These are phyloP conservation scores for Apium graveolens DNA, from an alignment of 129 eudicot genomes.

Conservation along the genomic window DNA sequence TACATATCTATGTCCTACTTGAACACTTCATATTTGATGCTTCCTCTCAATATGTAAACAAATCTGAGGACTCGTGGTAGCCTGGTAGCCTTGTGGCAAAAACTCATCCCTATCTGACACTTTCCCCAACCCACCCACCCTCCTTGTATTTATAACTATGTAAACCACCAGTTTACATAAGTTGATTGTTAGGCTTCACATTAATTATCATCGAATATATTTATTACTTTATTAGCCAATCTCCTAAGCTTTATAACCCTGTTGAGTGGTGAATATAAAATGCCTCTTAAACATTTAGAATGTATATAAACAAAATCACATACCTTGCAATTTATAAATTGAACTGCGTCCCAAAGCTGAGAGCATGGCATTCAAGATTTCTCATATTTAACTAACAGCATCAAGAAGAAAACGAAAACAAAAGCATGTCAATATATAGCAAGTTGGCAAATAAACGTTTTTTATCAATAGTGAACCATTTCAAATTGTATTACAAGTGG, in stretches of 20 bases:
- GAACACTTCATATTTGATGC: too few species aligned
- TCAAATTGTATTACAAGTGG: neutral
- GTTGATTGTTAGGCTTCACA: neutral
- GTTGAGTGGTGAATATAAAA: neutral
- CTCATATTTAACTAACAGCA: slow-evolving; percentile 65
- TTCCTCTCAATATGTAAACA: neutral
- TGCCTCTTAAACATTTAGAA: neutral
- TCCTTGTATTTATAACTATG: neutral
- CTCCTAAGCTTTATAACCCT: neutral
- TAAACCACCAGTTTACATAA: neutral
- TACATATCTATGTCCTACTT: neutral
- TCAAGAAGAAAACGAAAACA: slow-evolving; percentile 3
- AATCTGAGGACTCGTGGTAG: neutral
- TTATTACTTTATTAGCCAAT: neutral
- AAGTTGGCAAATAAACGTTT: neutral
- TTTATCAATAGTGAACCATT: neutral
- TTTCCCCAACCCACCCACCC: neutral
- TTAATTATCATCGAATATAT: neutral
- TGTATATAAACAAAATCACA: neutral
- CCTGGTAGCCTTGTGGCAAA: neutral
- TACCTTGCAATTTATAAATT: slow-evolving; percentile 26
- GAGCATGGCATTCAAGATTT: slow-evolving; percentile 76
- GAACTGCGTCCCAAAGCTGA: slow-evolving; percentile 54
- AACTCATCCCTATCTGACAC: too few species aligned
- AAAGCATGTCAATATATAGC: neutral